These are phyloP conservation scores for Colletotrichum gigasporum DNA, from an alignment of 2,329 filamentous ascomycete species.

Conservation along the genomic window DNA sequence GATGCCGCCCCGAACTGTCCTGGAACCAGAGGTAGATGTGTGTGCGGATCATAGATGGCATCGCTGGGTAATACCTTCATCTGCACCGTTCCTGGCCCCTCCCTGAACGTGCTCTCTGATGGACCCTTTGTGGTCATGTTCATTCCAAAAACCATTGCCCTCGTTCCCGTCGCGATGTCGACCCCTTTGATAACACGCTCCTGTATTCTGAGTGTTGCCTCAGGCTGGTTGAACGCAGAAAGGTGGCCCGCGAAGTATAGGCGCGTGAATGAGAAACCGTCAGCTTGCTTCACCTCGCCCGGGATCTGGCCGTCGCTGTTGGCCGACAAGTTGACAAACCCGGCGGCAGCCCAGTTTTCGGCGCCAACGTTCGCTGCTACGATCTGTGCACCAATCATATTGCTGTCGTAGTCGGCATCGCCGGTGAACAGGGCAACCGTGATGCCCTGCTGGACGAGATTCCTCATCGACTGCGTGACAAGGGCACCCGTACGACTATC, in stretches of 20 bases:
- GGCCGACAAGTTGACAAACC: constrained; percentile 13
- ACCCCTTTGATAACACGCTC: constrained; percentile 9
- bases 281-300: constrained; percentile 16
- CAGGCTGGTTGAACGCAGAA: constrained; percentile 13
- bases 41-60: background rate
- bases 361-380: constrained; percentile 1
- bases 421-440: constrained; percentile 16
- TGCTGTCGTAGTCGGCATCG: constrained; percentile 25
- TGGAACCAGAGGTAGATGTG: constrained; percentile 8
- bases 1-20: background rate
- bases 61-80: background rate
- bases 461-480: background rate
- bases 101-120: background rate
- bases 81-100: constrained; percentile 12
- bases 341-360: background rate
- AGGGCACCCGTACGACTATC: constrained; percentile 17
- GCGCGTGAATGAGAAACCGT: constrained; percentile 3
- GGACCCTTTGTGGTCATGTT: background rate
- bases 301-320: constrained; percentile 21
- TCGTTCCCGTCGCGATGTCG: constrained; percentile 18
- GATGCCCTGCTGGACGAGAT: background rate
- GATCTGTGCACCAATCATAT: constrained; percentile 8
- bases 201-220: constrained; percentile 11
- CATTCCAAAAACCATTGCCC: background rate
- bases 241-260: constrained; percentile 17